Evolutionary conservation across 2,329 filamentous ascomycete species (phyloP), one percentile per base, ranked within the genome.

Genomic region (Calonectria leucothoes): DNA sequence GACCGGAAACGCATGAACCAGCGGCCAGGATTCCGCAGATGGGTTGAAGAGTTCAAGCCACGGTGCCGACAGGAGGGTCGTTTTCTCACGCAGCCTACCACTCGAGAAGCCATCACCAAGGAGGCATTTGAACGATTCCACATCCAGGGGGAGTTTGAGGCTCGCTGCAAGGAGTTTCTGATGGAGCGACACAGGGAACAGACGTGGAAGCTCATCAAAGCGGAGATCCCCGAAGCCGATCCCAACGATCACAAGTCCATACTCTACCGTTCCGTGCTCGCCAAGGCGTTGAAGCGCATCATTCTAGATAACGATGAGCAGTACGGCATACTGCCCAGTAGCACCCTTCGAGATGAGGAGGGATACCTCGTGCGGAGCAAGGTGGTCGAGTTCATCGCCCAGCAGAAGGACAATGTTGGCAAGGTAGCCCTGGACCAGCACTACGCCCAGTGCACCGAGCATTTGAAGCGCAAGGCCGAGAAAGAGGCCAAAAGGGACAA

Each of bases 11-110:
- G 92, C 3, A 86, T 92, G 83, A 81, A 76, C 0, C 85, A 87
- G 49, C 88, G 94, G 0, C 87, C 88, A 0, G 86, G 91, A 33
- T 95, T 91, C 80, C 84, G 85, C 2, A 81, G 82, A 7, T 96
- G 93, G 88, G 81, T 93, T 6, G 86, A 92, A 1, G 89, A 92
- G 6, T 95, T 91, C 74, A 82, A 93, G n/a, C 91, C 92, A 0
- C 79, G 78, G 3, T 89, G 89, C 71, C 84, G 86, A 1, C 82
- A 83, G 0, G 71, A 86, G 29, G 84, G 84, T 0, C 82, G 82
- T 1, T 87, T 86, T 69, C 63, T 79, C 1, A 64, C 74, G 27
- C 77, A 74, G 37, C 77, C 64, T 0, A 75, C 79, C 2, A 82
- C 81, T 2, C 85, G 92, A 27, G 83, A 88, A 8, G 66, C 85